These are phyloP conservation scores for Dactylonectria estremocensis DNA, from an alignment of 2,329 filamentous ascomycete genomes.

Conservation along the genomic window DNA sequence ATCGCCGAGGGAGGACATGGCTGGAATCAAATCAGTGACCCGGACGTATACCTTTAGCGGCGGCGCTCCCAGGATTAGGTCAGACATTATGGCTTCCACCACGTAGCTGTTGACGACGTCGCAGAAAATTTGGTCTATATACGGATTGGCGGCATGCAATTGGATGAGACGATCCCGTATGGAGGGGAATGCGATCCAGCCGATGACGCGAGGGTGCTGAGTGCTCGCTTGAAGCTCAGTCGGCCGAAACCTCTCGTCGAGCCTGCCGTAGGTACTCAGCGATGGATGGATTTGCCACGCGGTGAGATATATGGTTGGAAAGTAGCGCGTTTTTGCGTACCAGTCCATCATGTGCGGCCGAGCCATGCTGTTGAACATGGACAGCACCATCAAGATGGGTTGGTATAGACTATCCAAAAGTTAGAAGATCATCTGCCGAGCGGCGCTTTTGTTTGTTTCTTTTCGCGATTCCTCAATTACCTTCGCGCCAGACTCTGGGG, in stretches of 20 bases:
- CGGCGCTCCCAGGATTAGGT: constrained; percentile 46
- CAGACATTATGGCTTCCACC: constrained; percentile 50
- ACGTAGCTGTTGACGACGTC: constrained; percentile 52
- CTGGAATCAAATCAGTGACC: constrained; percentile 49
- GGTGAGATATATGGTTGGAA: constrained; percentile 52
- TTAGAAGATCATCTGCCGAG: neutral
- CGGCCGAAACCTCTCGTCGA: constrained; percentile 49
- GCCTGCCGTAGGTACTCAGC: constrained; percentile 42
- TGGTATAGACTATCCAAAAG: constrained; percentile 43
- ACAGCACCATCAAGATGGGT: constrained; percentile 49
- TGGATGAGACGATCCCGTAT: constrained; percentile 50
- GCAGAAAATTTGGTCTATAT: constrained; percentile 52
- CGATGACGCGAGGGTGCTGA: constrained; percentile 48
- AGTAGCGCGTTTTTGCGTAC: constrained; percentile 59
- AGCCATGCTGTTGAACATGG: constrained; percentile 54
- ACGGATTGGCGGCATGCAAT: constrained; percentile 50
- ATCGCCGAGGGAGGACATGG: constrained; percentile 39
- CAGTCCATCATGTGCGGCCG: constrained; percentile 54
- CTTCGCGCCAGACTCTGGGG: constrained; percentile 32
- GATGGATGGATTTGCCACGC: constrained; percentile 53
- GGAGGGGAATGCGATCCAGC: constrained; percentile 50
- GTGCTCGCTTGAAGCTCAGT: constrained; percentile 45
- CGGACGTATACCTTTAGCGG: constrained; percentile 48
- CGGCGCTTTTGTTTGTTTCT: neutral
- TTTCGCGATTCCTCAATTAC: constrained; percentile 3